These are phyloP conservation scores for Mycosarcoma mackinlayi DNA, from an alignment of 1,284 basidiomycete genomes.

Conservation along the genomic window DNA sequence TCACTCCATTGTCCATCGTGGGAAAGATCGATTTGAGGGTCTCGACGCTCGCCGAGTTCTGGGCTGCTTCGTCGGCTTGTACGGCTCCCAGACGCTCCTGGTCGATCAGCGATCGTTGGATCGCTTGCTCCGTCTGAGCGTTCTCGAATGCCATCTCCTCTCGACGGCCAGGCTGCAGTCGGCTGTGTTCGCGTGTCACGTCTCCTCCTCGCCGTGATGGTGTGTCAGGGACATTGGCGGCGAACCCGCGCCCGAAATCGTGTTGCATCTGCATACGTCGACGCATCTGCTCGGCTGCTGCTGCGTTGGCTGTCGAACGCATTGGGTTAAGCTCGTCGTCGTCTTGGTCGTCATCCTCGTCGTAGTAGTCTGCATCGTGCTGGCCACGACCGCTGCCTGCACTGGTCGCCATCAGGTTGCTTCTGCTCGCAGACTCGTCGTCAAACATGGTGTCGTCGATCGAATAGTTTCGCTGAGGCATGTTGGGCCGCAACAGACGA, in stretches of 20 bases:
- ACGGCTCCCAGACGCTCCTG: conserved; percentile 20
- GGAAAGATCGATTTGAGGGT: conserved; percentile 63
- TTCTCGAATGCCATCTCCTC: conserved; percentile 29
- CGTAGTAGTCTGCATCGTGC: conserved; percentile 25
- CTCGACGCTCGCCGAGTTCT: conserved; percentile 48
- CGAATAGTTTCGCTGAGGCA: conserved; percentile 44
- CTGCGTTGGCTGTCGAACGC: conserved; percentile 21
- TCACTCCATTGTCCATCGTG: conserved; percentile 52
- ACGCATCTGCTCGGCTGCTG: conserved; percentile 26
- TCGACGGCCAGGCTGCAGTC: conserved; percentile 12
- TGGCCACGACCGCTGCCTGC: conserved; percentile 2
- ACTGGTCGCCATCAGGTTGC: conserved; percentile 36
- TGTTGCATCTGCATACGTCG: conserved; percentile 44
- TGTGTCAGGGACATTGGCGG: neutral
- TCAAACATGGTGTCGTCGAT: conserved; percentile 49
- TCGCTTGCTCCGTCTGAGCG: conserved; percentile 43
- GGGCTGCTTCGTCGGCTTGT: conserved; percentile 35
- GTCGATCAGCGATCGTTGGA: conserved; percentile 41
- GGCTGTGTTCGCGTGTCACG: neutral
- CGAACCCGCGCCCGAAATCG: conserved; percentile 23
- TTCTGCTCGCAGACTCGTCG: conserved; percentile 40
- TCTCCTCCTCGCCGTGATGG: conserved; percentile 19
- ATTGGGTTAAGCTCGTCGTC: neutral
- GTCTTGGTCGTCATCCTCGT: conserved; percentile 23
- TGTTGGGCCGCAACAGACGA: conserved; percentile 36